Conservation (phyloP, 345 rosid genomes). For the Chamaenerion angustifolium region DNA sequence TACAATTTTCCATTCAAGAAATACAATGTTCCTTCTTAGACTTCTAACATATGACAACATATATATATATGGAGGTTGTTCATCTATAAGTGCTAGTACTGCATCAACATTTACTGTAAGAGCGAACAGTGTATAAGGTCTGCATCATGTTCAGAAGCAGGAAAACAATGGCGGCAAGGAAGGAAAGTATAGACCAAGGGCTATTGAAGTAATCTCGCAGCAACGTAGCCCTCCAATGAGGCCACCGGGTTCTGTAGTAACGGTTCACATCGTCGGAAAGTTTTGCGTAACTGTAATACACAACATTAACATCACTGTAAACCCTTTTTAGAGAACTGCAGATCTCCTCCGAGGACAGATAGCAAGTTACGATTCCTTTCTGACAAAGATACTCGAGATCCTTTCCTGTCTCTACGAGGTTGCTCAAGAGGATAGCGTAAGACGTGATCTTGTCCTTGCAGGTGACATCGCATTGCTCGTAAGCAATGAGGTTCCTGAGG, state of each 20-base stretch:
- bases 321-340: slow-evolving; percentile 1
- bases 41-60: too few species aligned
- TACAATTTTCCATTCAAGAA: too few species aligned
- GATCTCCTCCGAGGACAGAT: slow-evolving; percentile 1
- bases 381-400: slow-evolving; percentile 7
- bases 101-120: too few species aligned
- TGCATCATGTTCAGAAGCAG: neutral
- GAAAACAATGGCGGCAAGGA: neutral
- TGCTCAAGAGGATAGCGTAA: slow-evolving; percentile 5
- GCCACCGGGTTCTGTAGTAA: slow-evolving; percentile 1
- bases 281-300: slow-evolving; percentile 3
- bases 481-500: slow-evolving; percentile 6
- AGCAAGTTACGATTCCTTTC: slow-evolving; percentile 3
- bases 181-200: slow-evolving; percentile 4
- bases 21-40: too few species aligned
- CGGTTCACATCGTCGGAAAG: neutral
- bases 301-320: slow-evolving; percentile 5
- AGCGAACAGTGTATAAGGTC: too few species aligned
- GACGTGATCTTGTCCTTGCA: slow-evolving; percentile 8
- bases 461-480: slow-evolving; percentile 6
- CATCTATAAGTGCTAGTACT: too few species aligned
- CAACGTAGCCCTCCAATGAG: slow-evolving; percentile 3
- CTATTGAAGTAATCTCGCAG: slow-evolving; percentile 3
- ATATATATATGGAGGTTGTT: too few species aligned
- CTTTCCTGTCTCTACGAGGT: slow-evolving; percentile 5